Evolutionary conservation across 768 basidiomycete genomes (phyloP).

Genomic region (Crucibulum laeve): DNA sequence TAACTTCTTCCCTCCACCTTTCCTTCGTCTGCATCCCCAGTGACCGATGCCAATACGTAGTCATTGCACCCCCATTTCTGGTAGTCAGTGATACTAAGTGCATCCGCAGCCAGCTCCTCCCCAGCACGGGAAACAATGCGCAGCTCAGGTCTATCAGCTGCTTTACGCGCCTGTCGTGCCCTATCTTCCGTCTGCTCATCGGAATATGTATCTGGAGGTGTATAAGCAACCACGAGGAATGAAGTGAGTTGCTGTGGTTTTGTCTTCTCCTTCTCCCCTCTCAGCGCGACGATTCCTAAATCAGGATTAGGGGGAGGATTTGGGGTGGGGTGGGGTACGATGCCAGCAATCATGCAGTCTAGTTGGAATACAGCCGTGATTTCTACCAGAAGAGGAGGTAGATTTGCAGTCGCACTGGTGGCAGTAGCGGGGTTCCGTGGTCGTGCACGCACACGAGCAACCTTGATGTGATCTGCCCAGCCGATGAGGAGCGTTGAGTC

Average conservation of each 20-base stretch:
- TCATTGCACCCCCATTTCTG: conserved; percentile 91
- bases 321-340: conserved; percentile 69
- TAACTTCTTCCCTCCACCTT: conserved; percentile 48
- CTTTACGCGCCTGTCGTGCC: conserved; percentile 72
- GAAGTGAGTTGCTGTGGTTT: conserved; percentile 40
- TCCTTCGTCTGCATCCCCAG: conserved; percentile 21
- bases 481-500: conserved; percentile 85
- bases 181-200: conserved; percentile 74
- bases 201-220: conserved; percentile 69
- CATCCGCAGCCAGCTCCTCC: conserved; percentile 85
- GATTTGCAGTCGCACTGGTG: conserved; percentile 38
- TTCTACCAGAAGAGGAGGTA: conserved; percentile 70
- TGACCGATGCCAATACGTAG: conserved; percentile 63
- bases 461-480: conserved; percentile 93
- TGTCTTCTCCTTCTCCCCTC: neutral
- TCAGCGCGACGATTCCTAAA: neutral
- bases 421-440: conserved; percentile 33
- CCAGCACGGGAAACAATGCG: conserved; percentile 86
- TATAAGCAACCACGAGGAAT: conserved; percentile 86
- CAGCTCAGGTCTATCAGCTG: conserved; percentile 89
- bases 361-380: conserved; percentile 90
- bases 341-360: conserved; percentile 93
- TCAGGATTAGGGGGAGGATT: conserved; percentile 11
- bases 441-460: conserved; percentile 73
- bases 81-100: conserved; percentile 72